phyloP scores from a whole-genome alignment of 768 basidiomycete species.

The Udeniomyces megalosporus region DNA sequence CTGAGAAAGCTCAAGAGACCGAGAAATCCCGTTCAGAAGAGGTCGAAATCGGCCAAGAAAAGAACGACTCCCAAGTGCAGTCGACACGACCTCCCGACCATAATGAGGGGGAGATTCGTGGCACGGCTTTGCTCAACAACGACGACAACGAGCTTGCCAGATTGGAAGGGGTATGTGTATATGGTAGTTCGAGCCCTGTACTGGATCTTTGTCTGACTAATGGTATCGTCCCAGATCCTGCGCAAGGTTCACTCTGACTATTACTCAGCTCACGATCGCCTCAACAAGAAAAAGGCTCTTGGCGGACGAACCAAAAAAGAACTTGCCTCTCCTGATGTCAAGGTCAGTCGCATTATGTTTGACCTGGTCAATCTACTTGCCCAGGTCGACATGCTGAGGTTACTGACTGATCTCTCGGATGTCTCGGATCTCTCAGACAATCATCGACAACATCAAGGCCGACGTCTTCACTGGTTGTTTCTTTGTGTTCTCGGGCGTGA shows the following conservation, averaged over 20 bases:
- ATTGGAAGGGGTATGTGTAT: slow-evolving; percentile 54
- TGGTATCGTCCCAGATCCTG: slow-evolving; percentile 43
- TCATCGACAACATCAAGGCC: slow-evolving; percentile 65
- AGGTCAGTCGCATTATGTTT: slow-evolving; percentile 34
- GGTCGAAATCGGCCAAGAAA: slow-evolving; percentile 23
- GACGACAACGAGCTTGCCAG: slow-evolving; percentile 68
- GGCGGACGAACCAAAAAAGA: slow-evolving; percentile 4
- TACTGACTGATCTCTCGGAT: neutral
- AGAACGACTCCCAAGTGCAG: too few relatives aligned
- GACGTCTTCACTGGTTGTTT: slow-evolving; percentile 62
- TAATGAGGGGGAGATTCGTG: too few relatives aligned
- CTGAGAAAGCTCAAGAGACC: neutral
- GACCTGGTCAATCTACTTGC: neutral
- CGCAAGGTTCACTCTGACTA: slow-evolving; percentile 61
- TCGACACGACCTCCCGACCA: too few relatives aligned
- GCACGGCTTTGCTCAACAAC: slow-evolving; percentile 70
- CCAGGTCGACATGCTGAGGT: too few relatives aligned
- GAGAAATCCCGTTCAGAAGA: neutral
- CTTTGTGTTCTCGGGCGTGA: slow-evolving; percentile 85
- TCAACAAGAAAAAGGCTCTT: slow-evolving; percentile 6
- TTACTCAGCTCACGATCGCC: slow-evolving; percentile 47
- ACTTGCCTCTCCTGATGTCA: slow-evolving; percentile 41
- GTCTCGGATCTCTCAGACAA: slow-evolving; percentile 37
- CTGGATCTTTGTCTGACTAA: too few relatives aligned
- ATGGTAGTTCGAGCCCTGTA: too few relatives aligned